Conservation (phyloP, 2,329 filamentous ascomycete genomes). For the Ceratocystis ficicola region DNA sequence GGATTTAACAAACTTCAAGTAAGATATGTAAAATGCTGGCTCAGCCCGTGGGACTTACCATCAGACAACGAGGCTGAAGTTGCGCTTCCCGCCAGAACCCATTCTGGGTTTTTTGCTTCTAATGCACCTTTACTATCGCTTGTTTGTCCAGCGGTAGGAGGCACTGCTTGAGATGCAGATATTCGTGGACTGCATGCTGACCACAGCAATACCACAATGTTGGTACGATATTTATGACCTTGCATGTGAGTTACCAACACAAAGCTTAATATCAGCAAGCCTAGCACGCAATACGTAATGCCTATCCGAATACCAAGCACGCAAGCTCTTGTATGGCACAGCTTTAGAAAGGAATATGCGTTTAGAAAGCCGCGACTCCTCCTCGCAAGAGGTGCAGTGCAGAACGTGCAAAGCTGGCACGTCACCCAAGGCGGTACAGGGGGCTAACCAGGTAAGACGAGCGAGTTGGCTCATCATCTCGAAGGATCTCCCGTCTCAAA, state of each 20-base stretch:
- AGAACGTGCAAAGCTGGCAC: too few relatives aligned
- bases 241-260: neutral
- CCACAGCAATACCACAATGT: neutral
- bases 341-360: neutral
- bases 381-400: too few relatives aligned
- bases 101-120: neutral
- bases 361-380: too few relatives aligned
- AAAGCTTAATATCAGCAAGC: neutral
- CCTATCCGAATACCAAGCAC: neutral
- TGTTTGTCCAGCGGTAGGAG: neutral
- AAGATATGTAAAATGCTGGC: too few relatives aligned
- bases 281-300: neutral
- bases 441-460: neutral
- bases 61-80: neutral
- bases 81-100: neutral
- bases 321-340: neutral
- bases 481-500: neutral
- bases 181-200: neutral
- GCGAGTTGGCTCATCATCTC: neutral
- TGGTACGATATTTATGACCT: constrained; percentile 5
- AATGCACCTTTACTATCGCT: neutral
- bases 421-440: neutral
- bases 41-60: too few relatives aligned
- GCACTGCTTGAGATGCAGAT: neutral
- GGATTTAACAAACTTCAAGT: too few relatives aligned